A percentile compares a stretch with the other conserved stretches of the same genome.
Evolutionary conservation across 768 basidiomycete species (phyloP).

Genomic region (Saitozyma podzolica): DNA sequence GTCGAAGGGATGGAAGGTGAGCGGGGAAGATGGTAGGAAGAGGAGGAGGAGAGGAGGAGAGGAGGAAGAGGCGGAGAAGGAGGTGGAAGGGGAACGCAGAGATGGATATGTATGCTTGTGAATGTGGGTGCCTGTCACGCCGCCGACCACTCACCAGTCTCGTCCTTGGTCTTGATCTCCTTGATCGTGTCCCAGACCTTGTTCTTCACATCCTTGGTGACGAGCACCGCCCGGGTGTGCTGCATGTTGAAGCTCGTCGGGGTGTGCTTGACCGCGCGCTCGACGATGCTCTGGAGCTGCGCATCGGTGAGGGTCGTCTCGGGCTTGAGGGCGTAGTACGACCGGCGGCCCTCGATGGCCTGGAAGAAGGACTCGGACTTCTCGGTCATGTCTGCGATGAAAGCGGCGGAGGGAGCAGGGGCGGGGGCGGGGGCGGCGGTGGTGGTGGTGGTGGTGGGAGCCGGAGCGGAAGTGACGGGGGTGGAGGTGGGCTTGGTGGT

Average conservation of each 20-base stretch:
- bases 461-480: slow-evolving; percentile 5
- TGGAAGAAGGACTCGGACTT: slow-evolving; percentile 41
- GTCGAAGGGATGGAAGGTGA: too few species aligned
- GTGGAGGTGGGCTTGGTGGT: slow-evolving; percentile 1
- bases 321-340: slow-evolving; percentile 48
- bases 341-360: slow-evolving; percentile 48
- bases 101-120: too few species aligned
- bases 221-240: slow-evolving; percentile 48
- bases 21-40: too few species aligned
- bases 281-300: slow-evolving; percentile 47
- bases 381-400: too few species aligned
- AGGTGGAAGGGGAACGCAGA: too few species aligned
- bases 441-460: slow-evolving; percentile 5
- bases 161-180: slow-evolving; percentile 6
- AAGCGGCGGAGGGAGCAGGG: slow-evolving; percentile 1
- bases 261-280: slow-evolving; percentile 49
- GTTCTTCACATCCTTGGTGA: slow-evolving; percentile 45
- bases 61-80: too few species aligned
- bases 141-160: slow-evolving; percentile 15
- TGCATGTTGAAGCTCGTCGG: slow-evolving; percentile 54
- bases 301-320: slow-evolving; percentile 44
- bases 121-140: too few species aligned
- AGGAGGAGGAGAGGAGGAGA: too few species aligned
- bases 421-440: slow-evolving; percentile 6
- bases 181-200: slow-evolving; percentile 45